A percentile compares a stretch with the other conserved stretches of the same genome.
Conservation (phyloP, 192 early-diverging fungal species). For the Phlyctochytrium planicorne region DNA sequence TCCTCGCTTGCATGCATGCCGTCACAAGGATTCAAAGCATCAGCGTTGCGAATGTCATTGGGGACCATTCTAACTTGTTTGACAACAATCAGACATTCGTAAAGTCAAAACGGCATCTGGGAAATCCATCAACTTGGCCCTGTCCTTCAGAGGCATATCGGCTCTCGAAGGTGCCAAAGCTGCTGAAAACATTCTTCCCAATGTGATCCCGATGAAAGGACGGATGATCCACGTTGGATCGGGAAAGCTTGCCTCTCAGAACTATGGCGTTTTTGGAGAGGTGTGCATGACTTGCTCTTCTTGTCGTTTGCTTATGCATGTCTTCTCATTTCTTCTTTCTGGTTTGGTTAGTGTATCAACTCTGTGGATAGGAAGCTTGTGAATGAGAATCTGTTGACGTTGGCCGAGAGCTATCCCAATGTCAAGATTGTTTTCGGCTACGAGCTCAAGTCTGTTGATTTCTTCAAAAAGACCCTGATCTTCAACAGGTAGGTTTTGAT, state of each 20-base stretch:
- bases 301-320: not conserved
- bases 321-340: conserved; percentile 8
- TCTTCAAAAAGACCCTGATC: conserved; percentile 64
- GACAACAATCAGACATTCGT: conserved; percentile 37
- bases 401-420: conserved; percentile 63
- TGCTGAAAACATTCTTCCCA: conserved; percentile 63
- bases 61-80: too few species aligned
- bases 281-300: conserved; percentile 29
- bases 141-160: conserved; percentile 82
- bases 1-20: not conserved
- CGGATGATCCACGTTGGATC: conserved; percentile 84
- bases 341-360: conserved; percentile 76
- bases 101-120: conserved; percentile 33
- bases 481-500: conserved; percentile 41
- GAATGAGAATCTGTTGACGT: conserved; percentile 77
- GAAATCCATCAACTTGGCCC: conserved; percentile 91
- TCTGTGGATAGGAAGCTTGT: conserved; percentile 83
- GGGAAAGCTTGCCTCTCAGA: conserved; percentile 71
- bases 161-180: conserved; percentile 73
- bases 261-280: conserved; percentile 86
- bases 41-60: too few species aligned
- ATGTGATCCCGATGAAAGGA: conserved; percentile 86
- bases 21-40: too few species aligned
- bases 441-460: conserved; percentile 65
- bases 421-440: conserved; percentile 78